Evolutionary conservation across 768 basidiomycete genomes (phyloP).

Genomic region (Chalciporus sphaerocephalus): DNA sequence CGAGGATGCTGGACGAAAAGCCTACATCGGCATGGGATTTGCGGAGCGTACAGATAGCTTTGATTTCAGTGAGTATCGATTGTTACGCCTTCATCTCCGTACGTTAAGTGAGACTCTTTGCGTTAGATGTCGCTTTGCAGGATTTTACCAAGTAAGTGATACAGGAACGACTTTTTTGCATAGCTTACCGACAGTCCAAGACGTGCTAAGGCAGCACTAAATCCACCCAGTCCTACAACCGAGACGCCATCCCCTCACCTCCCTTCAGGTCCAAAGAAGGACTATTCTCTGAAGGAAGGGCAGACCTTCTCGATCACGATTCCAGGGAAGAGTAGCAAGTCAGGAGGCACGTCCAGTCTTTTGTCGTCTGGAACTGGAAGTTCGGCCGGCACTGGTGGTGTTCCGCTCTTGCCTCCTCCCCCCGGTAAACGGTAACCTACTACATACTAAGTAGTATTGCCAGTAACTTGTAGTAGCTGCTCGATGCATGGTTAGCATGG

Average conservation of each 20-base stretch:
- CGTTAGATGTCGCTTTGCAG: slow-evolving; percentile 74
- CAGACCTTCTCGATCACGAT: slow-evolving; percentile 92
- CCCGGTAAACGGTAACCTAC: slow-evolving; percentile 51
- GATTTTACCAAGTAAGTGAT: slow-evolving; percentile 71
- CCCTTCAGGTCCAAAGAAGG: slow-evolving; percentile 81
- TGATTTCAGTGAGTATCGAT: slow-evolving; percentile 71
- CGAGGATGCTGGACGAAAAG: slow-evolving; percentile 82
- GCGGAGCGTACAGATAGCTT: slow-evolving; percentile 84
- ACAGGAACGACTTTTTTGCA: not conserved
- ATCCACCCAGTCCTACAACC: slow-evolving; percentile 43
- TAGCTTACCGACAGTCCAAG: slow-evolving; percentile 31
- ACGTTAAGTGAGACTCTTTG: slow-evolving; percentile 5
- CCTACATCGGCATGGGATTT: slow-evolving; percentile 94
- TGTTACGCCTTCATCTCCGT: not conserved
- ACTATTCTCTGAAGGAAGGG: slow-evolving; percentile 91
- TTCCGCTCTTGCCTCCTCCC: slow-evolving; percentile 83
- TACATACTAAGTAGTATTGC: slow-evolving; percentile 10
- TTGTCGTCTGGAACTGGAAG: slow-evolving; percentile 31
- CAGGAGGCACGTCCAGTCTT: slow-evolving; percentile 34
- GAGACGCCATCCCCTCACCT: slow-evolving; percentile 59
- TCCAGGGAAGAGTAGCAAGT: slow-evolving; percentile 63
- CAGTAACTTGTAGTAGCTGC: slow-evolving; percentile 4
- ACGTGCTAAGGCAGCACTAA: slow-evolving; percentile 59
- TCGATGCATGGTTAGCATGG: not conserved
- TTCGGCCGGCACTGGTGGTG: slow-evolving; percentile 32